phyloP scores from a whole-genome alignment of 2,329 filamentous ascomycete species.

The Alternaria novae-zelandiae region DNA sequence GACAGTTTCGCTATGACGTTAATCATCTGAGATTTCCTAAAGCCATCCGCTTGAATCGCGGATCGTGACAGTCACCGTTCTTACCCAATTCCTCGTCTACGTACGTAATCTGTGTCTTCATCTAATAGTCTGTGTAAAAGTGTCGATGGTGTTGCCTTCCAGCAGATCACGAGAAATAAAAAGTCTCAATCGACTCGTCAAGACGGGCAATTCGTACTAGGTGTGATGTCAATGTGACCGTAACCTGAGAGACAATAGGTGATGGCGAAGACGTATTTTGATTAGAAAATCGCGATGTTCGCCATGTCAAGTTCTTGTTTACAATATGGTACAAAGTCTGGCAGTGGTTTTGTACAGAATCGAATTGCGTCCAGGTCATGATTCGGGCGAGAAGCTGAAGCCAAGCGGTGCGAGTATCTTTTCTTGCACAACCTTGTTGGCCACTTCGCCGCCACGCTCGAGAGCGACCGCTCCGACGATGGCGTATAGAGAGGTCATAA shows the following conservation, averaged over 20 bases:
- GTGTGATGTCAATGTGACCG: not conserved
- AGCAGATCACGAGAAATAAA: too few relatives aligned
- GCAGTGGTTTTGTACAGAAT: slow-evolving; percentile 12
- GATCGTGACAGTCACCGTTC: not conserved
- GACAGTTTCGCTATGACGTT: not conserved
- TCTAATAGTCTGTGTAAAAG: too few relatives aligned
- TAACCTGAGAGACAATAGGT: not conserved
- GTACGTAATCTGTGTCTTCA: too few relatives aligned
- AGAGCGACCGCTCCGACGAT: slow-evolving; percentile 89
- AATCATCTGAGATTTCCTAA: not conserved
- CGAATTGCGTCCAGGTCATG: slow-evolving; percentile 9
- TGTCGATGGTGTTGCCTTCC: too few relatives aligned
- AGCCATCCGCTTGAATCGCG: not conserved
- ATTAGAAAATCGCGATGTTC: not conserved
- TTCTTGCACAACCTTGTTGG: slow-evolving; percentile 76
- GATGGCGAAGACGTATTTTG: not conserved
- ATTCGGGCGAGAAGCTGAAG: slow-evolving; percentile 35
- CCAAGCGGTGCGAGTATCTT: slow-evolving; percentile 67
- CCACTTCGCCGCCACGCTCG: slow-evolving; percentile 81
- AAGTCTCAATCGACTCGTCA: too few relatives aligned
- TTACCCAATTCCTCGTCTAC: not conserved
- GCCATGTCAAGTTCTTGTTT: slow-evolving; percentile 12
- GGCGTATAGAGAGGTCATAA: slow-evolving; percentile 80
- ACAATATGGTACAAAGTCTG: slow-evolving; percentile 15
- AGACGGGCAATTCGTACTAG: not conserved